Evolutionary conservation across 179 eudicot genomes (phyloP), one percentile per base, ranked within the genome.

Genomic region (Sideroxylon spinosum): DNA sequence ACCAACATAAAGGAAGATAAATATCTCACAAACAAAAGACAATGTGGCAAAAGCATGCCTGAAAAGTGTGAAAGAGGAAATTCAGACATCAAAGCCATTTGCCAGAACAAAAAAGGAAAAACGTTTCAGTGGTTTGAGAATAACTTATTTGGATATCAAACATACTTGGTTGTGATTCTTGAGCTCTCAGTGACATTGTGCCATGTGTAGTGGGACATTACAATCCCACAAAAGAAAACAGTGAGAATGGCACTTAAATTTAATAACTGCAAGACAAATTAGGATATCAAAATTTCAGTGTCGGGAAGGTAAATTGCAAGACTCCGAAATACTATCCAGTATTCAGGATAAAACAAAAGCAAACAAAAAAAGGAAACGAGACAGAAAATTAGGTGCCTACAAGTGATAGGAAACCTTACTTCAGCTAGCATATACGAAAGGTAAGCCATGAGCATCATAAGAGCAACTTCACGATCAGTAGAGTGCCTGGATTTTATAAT

Each of bases 171-270:
- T 57, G 99, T 96, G 78, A 96, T 82, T 85, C 98, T 90, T 60
- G 99, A 96, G 84, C 92, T 94, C 85, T 96, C 98, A 5, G 99
- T 96, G 79, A 96, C 99, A 81, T 96, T 96, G 81, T 96, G 97
- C 99, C 99, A 96, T 46, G 99, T 94, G 72, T 96, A 96, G 79
- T 96, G 99, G 65, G 99, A 96, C 99, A 96, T 96, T 65, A 96
- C 99, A 82, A 96, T 96, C 71, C 99, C 99, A 61, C 98, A 96
- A 88, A 96, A 96, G 85, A 96, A 96, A 75, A 96, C 99, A 4
- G 99, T 96, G 67, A 96, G 94, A 82, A 96, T 96, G 78, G 91
- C 98, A 78, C 99, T 96, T 57, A 96, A 71, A 75, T 92, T 77
- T 80, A 91, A 90, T 75, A 96, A 87, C 99, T 94, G 98, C 91